Percentiles rank a stretch among this genome's conserved stretches.
Evolutionary conservation across 768 basidiomycete species (phyloP).

Genomic region (Boletus reticuloceps): DNA sequence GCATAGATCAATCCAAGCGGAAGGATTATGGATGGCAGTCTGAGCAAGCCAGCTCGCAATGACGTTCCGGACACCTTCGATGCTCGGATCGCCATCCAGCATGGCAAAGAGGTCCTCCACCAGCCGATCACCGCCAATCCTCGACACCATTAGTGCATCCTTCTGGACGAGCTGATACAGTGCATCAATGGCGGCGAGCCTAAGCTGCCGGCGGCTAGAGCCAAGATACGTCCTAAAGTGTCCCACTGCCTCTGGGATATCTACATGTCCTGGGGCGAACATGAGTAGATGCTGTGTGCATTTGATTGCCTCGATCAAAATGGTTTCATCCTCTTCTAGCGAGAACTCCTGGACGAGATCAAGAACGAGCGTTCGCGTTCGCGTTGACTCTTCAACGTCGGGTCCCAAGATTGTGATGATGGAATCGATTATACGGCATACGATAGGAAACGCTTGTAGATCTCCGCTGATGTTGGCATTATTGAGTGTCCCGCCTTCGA

Average conservation of each 20-base stretch:
- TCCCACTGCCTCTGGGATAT: conserved; percentile 76
- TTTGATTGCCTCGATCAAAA: conserved; percentile 91
- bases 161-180: conserved; percentile 96
- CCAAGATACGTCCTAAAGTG: conserved; percentile 77
- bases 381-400: conserved; percentile 85
- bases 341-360: conserved; percentile 85
- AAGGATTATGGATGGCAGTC: conserved; percentile 89
- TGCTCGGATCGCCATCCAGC: conserved; percentile 91
- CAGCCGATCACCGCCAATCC: conserved; percentile 87
- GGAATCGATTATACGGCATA: conserved; percentile 90
- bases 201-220: conserved; percentile 80
- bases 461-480: conserved; percentile 89
- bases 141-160: conserved; percentile 88
- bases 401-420: conserved; percentile 93
- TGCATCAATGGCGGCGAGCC: conserved; percentile 92
- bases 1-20: conserved; percentile 97
- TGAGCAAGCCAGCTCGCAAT: conserved; percentile 94
- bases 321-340: conserved; percentile 81
- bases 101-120: conserved; percentile 95
- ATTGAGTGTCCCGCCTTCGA: conserved; percentile 81
- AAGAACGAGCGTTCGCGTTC: conserved; percentile 77
- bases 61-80: conserved; percentile 91
- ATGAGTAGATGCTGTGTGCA: conserved; percentile 97
- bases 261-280: conserved; percentile 84
- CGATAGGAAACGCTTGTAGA: conserved; percentile 86